These are phyloP conservation scores for Phaeophleospora eucalypticola DNA, from an alignment of 2,329 filamentous ascomycete species.

Conservation along the genomic window DNA sequence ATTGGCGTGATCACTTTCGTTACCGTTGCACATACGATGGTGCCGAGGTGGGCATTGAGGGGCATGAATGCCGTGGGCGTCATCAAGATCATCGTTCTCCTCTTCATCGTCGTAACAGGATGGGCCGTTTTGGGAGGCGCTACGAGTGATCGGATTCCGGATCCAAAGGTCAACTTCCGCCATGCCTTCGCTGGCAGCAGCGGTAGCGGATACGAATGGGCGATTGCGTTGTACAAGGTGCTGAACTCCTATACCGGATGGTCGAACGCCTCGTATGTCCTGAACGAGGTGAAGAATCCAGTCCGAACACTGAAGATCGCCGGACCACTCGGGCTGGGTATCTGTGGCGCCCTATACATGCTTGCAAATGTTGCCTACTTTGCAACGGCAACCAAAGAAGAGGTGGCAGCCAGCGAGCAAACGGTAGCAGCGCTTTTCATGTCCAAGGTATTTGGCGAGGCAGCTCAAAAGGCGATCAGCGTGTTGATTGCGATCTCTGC, in stretches of 20 bases:
- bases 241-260: slow-evolving; percentile 23
- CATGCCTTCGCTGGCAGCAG: slow-evolving; percentile 51
- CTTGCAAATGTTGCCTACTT: slow-evolving; percentile 60
- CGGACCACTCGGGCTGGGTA: slow-evolving; percentile 48
- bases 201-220: slow-evolving; percentile 45
- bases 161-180: slow-evolving; percentile 54
- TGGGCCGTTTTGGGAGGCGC: slow-evolving; percentile 59
- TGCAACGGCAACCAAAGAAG: slow-evolving; percentile 39
- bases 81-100: slow-evolving; percentile 57
- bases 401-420: slow-evolving; percentile 49
- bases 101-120: slow-evolving; percentile 52
- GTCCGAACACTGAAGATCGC: slow-evolving; percentile 9
- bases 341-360: slow-evolving; percentile 51
- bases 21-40: slow-evolving; percentile 54
- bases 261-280: slow-evolving; percentile 57
- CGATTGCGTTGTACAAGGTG: slow-evolving; percentile 57
- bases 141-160: slow-evolving; percentile 38
- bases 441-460: slow-evolving; percentile 51
- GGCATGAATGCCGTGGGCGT: slow-evolving; percentile 50
- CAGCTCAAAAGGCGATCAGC: slow-evolving; percentile 52
- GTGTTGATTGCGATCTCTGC: slow-evolving; percentile 54
- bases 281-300: slow-evolving; percentile 53
- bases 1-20: slow-evolving; percentile 40
- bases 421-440: slow-evolving; percentile 59
- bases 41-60: slow-evolving; percentile 37